Evolutionary conservation across 2,329 filamentous ascomycete genomes (phyloP).

Genomic region (Penicillium digitatum): DNA sequence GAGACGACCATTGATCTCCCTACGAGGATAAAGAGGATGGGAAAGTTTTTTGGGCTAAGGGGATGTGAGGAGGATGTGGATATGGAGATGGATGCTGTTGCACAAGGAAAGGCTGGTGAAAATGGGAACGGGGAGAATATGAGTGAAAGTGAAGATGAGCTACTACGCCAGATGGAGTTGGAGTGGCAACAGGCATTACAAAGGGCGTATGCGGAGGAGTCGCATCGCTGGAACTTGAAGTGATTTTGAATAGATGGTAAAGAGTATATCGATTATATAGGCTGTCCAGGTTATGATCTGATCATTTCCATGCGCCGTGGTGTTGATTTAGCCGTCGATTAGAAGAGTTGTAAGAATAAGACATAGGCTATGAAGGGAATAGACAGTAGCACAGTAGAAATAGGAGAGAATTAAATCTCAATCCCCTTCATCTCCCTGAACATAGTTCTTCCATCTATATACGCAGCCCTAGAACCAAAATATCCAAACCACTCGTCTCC

Average conservation of each 20-base stretch:
- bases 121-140: not conserved
- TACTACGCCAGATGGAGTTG: conserved; percentile 23
- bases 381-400: not conserved
- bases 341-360: not conserved
- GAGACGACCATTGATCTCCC: conserved; percentile 29
- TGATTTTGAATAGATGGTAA: too few species aligned
- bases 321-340: conserved; percentile 6
- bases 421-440: not conserved
- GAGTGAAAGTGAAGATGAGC: conserved; percentile 2
- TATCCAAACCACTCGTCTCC: conserved; percentile 60
- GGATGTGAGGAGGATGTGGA: conserved; percentile 29
- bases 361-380: not conserved
- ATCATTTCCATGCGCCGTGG: not conserved
- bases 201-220: conserved; percentile 23
- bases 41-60: conserved; percentile 42
- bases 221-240: conserved; percentile 4
- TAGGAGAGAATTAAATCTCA: not conserved
- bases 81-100: too few species aligned
- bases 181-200: conserved; percentile 31
- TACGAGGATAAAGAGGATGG: conserved; percentile 41
- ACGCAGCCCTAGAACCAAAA: conserved; percentile 1
- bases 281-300: not conserved
- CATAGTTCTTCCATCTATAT: not conserved
- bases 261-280: not conserved
- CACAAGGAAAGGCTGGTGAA: not conserved